phyloP scores from a whole-genome alignment of 768 basidiomycete species.

The Macrocybe gigantea region DNA sequence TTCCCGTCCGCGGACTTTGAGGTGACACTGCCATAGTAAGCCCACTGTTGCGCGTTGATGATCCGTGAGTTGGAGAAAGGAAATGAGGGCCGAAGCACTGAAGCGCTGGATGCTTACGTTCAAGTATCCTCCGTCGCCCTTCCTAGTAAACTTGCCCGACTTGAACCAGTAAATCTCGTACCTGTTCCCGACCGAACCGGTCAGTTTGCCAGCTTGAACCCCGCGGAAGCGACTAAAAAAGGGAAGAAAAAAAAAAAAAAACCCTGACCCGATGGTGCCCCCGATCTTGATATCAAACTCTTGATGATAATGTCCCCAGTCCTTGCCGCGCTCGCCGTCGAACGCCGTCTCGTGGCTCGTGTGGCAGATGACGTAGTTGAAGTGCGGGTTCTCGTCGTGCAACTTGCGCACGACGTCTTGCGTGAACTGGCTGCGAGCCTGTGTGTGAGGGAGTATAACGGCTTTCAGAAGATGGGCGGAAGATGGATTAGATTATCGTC shows the following conservation, averaged over 20 bases:
- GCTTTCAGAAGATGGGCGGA: too few relatives aligned
- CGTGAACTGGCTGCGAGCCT: constrained; percentile 1
- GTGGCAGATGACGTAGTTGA: constrained; percentile 16
- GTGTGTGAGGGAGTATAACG: too few relatives aligned
- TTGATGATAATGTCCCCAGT: constrained; percentile 19
- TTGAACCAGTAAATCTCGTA: constrained; percentile 3
- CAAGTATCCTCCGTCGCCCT: constrained; percentile 6
- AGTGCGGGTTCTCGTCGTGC: background rate
- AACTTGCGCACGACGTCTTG: background rate
- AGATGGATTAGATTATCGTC: too few relatives aligned
- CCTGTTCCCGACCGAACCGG: background rate
- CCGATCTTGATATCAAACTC: constrained; percentile 13
- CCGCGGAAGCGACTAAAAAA: too few relatives aligned
- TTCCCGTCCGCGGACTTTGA: too few relatives aligned
- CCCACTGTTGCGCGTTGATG: too few relatives aligned
- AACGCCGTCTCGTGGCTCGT: constrained; percentile 14
- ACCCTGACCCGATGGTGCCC: constrained; percentile 13
- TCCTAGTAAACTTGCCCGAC: constrained; percentile 1
- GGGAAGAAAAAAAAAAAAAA: too few relatives aligned
- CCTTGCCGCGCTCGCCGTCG: constrained; percentile 12
- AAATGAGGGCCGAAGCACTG: too few relatives aligned
- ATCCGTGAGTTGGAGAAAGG: too few relatives aligned
- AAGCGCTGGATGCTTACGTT: constrained; percentile 1
- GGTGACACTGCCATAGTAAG: too few relatives aligned
- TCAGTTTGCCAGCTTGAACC: background rate